These are phyloP conservation scores for Daldinia concentrica DNA, from an alignment of 495 filamentous ascomycete genomes.

Conservation along the genomic window DNA sequence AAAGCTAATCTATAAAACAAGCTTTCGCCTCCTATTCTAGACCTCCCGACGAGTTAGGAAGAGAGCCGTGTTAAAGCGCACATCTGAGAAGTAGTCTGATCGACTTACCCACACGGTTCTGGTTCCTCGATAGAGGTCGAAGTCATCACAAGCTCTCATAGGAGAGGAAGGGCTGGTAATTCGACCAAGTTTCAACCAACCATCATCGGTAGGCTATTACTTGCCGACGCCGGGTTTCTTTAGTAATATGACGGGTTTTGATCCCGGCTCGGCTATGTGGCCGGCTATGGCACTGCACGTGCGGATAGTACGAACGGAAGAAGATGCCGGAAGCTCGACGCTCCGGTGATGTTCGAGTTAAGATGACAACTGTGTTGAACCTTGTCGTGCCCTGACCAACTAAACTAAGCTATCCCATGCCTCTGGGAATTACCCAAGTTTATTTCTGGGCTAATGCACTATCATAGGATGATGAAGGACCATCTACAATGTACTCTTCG, in stretches of 20 bases:
- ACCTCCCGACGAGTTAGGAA: neutral
- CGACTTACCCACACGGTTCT: neutral
- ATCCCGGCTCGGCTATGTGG: conserved; percentile 10
- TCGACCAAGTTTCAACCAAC: neutral
- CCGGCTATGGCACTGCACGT: conserved; percentile 4
- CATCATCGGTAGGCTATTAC: neutral
- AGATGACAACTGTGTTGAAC: conserved; percentile 9
- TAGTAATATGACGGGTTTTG: conserved; percentile 6
- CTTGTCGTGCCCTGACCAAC: conserved; percentile 5
- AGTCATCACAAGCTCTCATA: neutral
- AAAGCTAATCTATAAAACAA: conserved; percentile 23
- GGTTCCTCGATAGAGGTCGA: neutral
- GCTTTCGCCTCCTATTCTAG: neutral
- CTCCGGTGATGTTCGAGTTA: neutral
- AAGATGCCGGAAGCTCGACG: conserved; percentile 7
- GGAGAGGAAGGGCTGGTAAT: neutral
- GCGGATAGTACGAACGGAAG: conserved; percentile 14
- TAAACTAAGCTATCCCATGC: conserved; percentile 22
- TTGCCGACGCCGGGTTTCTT: conserved; percentile 13
- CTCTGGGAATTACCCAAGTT: conserved; percentile 10
- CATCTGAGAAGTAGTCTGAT: conserved; percentile 1
- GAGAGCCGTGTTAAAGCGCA: conserved; percentile 3
- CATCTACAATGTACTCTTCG: conserved; percentile 5
- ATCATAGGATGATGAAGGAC: neutral
- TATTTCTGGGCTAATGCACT: neutral